A percentile compares a stretch with the other conserved stretches of the same genome.
phyloP scores from a whole-genome alignment of 305 asterid genomes.

The Nicotiana rustica region DNA sequence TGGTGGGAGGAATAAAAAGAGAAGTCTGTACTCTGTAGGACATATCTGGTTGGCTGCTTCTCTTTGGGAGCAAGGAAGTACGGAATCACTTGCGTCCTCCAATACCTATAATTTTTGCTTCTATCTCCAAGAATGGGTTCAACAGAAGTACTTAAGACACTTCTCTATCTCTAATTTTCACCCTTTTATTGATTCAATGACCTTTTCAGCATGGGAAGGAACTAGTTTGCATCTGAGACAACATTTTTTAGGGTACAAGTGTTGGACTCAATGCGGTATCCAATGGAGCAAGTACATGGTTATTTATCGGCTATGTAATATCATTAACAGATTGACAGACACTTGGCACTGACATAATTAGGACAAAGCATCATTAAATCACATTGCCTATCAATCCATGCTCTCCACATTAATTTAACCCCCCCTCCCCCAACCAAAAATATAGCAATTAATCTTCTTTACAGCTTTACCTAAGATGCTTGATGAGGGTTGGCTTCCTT shows the following conservation, averaged over 20 bases:
- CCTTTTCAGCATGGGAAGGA: slow-evolving; percentile 11
- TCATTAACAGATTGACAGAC: not conserved
- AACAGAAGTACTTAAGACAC: slow-evolving; percentile 4
- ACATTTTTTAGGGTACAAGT: not conserved
- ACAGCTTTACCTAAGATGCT: not conserved
- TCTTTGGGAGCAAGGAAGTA: not conserved
- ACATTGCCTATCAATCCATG: not conserved
- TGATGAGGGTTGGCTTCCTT: not conserved
- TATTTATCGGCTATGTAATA: slow-evolving; percentile 8
- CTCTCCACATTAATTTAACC: not conserved
- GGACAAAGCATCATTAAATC: not conserved
- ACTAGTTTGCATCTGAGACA: slow-evolving; percentile 5
- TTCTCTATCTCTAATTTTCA: not conserved
- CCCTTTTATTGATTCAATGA: slow-evolving; percentile 17
- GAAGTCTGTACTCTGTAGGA: not conserved
- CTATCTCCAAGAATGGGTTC: not conserved
- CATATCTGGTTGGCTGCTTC: slow-evolving; percentile 8
- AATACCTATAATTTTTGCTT: not conserved
- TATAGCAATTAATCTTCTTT: not conserved
- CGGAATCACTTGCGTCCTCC: slow-evolving; percentile 7
- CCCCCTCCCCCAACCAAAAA: not conserved
- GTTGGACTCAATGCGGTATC: not conserved
- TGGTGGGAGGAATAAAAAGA: slow-evolving; percentile 21
- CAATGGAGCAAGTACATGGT: not conserved
- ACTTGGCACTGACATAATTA: slow-evolving; percentile 22